Conservation (phyloP, 331 rosid species). For the Saraca asoca region DNA sequence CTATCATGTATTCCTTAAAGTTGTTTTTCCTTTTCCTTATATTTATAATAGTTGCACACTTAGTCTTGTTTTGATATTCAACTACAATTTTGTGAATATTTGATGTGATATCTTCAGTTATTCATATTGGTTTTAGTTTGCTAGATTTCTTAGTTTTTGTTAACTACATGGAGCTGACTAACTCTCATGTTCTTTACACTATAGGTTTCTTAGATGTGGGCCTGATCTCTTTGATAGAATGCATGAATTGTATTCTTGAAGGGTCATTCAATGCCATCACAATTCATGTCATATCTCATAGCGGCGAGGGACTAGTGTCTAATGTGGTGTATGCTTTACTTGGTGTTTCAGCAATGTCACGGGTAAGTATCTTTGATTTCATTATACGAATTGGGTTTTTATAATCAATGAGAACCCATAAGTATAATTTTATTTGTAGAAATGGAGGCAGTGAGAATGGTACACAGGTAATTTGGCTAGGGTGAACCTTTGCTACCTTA, state of each 20-base stretch:
- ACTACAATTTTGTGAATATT: background rate
- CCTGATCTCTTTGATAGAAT: slow-evolving; percentile 68
- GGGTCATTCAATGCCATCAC: slow-evolving; percentile 69
- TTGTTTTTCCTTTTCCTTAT: slow-evolving; percentile 18
- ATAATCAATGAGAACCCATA: slow-evolving; percentile 15
- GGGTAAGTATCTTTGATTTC: slow-evolving; percentile 54
- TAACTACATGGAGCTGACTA: slow-evolving; percentile 32
- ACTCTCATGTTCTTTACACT: slow-evolving; percentile 34
- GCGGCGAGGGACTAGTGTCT: slow-evolving; percentile 95
- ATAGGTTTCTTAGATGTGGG: slow-evolving; percentile 90
- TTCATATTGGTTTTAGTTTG: background rate
- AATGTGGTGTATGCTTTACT: slow-evolving; percentile 94
- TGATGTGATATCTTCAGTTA: background rate
- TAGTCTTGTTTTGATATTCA: slow-evolving; percentile 1
- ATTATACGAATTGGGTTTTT: background rate
- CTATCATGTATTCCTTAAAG: slow-evolving; percentile 8
- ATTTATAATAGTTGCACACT: background rate
- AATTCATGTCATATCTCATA: slow-evolving; percentile 75
- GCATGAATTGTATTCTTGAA: slow-evolving; percentile 52
- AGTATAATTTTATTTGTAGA: slow-evolving; percentile 1
- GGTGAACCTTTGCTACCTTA: slow-evolving; percentile 8
- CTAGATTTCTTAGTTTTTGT: slow-evolving; percentile 23
- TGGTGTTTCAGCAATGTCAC: slow-evolving; percentile 97
- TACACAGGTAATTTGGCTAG: slow-evolving; percentile 30
- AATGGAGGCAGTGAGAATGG: slow-evolving; percentile 11